These are phyloP conservation scores for Paraphoma chrysanthemicola DNA, from an alignment of 2,329 filamentous ascomycete genomes.

Conservation along the genomic window DNA sequence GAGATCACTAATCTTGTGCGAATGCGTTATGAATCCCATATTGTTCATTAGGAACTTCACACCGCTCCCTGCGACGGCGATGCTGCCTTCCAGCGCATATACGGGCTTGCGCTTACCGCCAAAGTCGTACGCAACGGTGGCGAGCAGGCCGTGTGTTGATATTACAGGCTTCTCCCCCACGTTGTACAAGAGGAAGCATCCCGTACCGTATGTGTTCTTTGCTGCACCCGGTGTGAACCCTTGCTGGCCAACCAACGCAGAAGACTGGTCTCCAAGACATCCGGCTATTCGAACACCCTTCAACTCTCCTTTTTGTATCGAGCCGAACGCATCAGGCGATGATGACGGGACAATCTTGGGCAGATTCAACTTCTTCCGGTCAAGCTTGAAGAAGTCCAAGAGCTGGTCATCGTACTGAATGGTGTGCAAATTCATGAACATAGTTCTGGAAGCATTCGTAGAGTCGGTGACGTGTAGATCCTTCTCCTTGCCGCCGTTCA, in stretches of 20 bases:
- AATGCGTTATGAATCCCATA: conserved; percentile 67
- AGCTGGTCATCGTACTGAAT: conserved; percentile 80
- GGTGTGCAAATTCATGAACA: conserved; percentile 91
- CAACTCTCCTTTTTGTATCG: conserved; percentile 60
- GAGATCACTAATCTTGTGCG: conserved; percentile 69
- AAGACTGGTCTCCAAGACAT: conserved; percentile 85
- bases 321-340: conserved; percentile 74
- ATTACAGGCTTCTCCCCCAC: conserved; percentile 85
- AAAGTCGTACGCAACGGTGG: conserved; percentile 89
- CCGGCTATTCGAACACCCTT: conserved; percentile 78
- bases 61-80: conserved; percentile 81
- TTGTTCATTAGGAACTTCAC: conserved; percentile 74
- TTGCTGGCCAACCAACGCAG: conserved; percentile 84
- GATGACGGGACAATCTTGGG: conserved; percentile 87
- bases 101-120: conserved; percentile 70
- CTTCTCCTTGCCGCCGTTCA: conserved; percentile 74
- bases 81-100: conserved; percentile 84
- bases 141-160: conserved; percentile 80
- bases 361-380: conserved; percentile 73
- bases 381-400: conserved; percentile 79
- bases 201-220: conserved; percentile 92
- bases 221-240: conserved; percentile 82
- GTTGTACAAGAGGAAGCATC: conserved; percentile 89
- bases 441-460: conserved; percentile 87
- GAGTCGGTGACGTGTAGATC: conserved; percentile 82